phyloP scores from a whole-genome alignment of 108 stramenopile genomes.

The Stephanodiscus minutulus region DNA sequence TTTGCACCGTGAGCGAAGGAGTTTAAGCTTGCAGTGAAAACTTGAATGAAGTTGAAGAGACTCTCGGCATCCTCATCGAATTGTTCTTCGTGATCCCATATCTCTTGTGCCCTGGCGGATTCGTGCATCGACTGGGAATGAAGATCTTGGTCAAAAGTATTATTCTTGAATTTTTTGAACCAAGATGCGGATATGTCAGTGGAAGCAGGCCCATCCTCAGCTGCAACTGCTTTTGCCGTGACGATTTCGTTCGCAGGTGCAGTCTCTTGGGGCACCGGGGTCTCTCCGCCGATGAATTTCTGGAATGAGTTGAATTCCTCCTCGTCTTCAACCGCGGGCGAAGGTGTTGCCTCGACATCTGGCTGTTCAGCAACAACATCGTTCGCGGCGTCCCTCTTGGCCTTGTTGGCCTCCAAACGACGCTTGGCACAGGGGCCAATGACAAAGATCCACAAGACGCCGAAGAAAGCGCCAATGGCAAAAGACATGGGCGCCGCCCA shows the following conservation, averaged over 20 bases:
- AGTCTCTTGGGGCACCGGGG: not conserved
- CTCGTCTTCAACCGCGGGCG: not conserved
- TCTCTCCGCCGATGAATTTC: not conserved
- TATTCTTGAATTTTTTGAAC: slow-evolving; percentile 1
- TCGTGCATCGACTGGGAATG: slow-evolving; percentile 5
- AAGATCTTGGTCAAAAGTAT: slow-evolving; percentile 20
- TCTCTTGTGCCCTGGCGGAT: slow-evolving; percentile 39
- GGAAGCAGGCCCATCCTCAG: not conserved
- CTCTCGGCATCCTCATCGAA: slow-evolving; percentile 57
- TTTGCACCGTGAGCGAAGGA: slow-evolving; percentile 82
- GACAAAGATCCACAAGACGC: slow-evolving; percentile 29
- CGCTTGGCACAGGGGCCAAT: slow-evolving; percentile 42
- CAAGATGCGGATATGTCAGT: not conserved
- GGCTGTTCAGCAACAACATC: not conserved
- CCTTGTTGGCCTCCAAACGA: slow-evolving; percentile 9
- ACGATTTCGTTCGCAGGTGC: not conserved
- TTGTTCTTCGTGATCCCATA: slow-evolving; percentile 56
- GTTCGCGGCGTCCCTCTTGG: not conserved
- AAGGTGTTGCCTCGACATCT: slow-evolving; percentile 2
- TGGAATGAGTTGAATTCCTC: not conserved
- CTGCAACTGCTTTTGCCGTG: not conserved
- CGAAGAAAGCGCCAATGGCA: slow-evolving; percentile 29
- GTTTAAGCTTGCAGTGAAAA: slow-evolving; percentile 69
- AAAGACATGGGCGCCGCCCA: slow-evolving; percentile 20
- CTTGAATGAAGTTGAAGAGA: slow-evolving; percentile 67